These are phyloP conservation scores for Mycena epipterygia DNA, from an alignment of 768 basidiomycete species.

Conservation along the genomic window DNA sequence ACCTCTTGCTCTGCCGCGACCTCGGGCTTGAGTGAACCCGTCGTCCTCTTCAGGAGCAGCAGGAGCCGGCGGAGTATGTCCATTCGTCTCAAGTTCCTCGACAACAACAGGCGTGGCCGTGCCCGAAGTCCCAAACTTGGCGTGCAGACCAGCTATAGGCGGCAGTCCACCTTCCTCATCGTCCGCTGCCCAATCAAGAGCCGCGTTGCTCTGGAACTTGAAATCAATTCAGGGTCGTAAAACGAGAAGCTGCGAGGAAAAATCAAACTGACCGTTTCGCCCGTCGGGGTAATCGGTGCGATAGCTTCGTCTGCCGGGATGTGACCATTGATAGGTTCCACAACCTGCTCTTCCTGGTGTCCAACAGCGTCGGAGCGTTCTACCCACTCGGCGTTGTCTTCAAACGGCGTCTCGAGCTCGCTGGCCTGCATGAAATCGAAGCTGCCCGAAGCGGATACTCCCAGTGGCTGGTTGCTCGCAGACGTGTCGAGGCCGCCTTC, in stretches of 20 bases:
- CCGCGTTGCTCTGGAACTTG: conserved; percentile 44
- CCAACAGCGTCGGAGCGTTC: conserved; percentile 59
- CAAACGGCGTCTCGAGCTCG: conserved; percentile 74
- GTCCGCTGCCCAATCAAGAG: conserved; percentile 90
- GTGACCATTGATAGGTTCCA: conserved; percentile 52
- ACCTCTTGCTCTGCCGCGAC: conserved; percentile 60
- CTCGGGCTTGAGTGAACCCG: conserved; percentile 69
- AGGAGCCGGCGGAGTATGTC: conserved; percentile 33
- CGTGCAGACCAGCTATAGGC: conserved; percentile 81
- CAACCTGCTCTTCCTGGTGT: conserved; percentile 40
- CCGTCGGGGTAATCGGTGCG: conserved; percentile 18
- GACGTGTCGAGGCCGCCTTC: conserved; percentile 38
- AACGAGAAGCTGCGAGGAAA: neutral
- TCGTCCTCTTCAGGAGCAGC: conserved; percentile 64
- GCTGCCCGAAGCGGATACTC: conserved; percentile 60
- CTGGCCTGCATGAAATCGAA: conserved; percentile 89
- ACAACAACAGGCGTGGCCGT: conserved; percentile 71
- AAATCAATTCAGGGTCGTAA: conserved; percentile 34
- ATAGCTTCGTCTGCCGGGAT: conserved; percentile 34
- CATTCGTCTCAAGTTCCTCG: conserved; percentile 47
- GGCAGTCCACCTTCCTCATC: conserved; percentile 86
- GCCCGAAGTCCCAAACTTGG: conserved; percentile 81
- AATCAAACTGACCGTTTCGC: conserved; percentile 34
- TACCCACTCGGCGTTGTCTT: conserved; percentile 69
- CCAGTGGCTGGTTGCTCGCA: conserved; percentile 58